These are phyloP conservation scores for Gynochthodes officinalis DNA, from an alignment of 257 asterid genomes.

Conservation along the genomic window DNA sequence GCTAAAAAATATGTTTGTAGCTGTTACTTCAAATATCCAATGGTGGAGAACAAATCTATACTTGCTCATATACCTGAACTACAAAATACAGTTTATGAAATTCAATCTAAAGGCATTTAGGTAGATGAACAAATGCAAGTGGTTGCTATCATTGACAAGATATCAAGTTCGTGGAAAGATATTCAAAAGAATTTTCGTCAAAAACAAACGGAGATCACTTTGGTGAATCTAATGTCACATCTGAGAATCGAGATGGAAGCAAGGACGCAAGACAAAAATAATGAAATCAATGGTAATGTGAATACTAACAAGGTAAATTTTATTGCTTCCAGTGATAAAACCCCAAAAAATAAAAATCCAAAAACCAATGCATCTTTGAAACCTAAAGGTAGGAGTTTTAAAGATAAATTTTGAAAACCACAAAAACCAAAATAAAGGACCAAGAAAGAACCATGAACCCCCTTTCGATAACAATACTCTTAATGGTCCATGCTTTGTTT, in stretches of 20 bases:
- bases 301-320: background rate
- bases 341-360: background rate
- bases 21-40: too few species aligned
- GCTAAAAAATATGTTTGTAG: too few species aligned
- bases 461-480: too few species aligned
- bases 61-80: too few species aligned
- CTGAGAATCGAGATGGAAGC: background rate
- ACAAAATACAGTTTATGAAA: too few species aligned
- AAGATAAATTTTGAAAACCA: background rate
- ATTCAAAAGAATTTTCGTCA: background rate
- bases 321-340: too few species aligned
- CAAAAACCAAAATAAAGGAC: background rate
- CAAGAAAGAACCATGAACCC: background rate
- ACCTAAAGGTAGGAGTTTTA: background rate
- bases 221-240: background rate
- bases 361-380: background rate
- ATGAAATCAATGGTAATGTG: background rate
- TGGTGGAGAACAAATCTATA: too few species aligned
- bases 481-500: too few species aligned
- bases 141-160: background rate
- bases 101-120: background rate
- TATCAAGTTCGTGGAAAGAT: background rate
- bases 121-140: constrained; percentile 4
- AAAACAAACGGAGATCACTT: background rate
- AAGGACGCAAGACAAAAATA: background rate